Evolutionary conservation across 768 basidiomycete species (phyloP), one percentile per base, ranked within the genome.

Genomic region (Boletus barrowsii): DNA sequence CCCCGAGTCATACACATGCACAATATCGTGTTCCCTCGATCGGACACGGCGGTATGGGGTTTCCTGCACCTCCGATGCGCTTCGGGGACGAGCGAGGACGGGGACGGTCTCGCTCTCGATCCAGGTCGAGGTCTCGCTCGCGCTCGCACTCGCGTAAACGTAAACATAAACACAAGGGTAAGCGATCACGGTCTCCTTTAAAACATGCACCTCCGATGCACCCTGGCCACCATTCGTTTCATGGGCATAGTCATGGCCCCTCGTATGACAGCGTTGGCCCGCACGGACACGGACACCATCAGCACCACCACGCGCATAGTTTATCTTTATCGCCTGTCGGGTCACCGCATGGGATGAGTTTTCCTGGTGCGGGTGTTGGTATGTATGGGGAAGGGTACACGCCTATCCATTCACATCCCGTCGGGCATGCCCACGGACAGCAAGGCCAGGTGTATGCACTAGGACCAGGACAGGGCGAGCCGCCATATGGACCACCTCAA

Each of bases 401-500:
- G 2, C 55, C 62, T 3, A 10, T 26, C 2, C 62, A 54, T 5
- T 51, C 58, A 20, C 33, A 41, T 11, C 49, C 59, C 3, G 45
- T 56, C 1, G 59, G 54, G 10, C 2, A 43, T 5, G 47, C 33
- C 3, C 3, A 17, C 10, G 45, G 29, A 4, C 43, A 17, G 4
- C 3, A 17, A 5, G 45, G 29, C 10, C 43, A 17, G 4, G 35
- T 1, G 14, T 36, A 36, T 36, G 49, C 13, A 9, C 29, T 14
- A 7, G 39, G 40, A 33, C 24, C 13, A 5, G 36, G 35, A 26
- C 47, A 10, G 17, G 22, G 10, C 15, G 14, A n/a, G 24, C 42
- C 26, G 15, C 24, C 13, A 15, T 26, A 43, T 11, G 18, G 13
- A 4, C 32, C 10, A n/a, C 8, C 26, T 29, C 26, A 42, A 7